Percentiles rank a stretch among this genome's conserved stretches.
phyloP scores from a whole-genome alignment of 768 basidiomycete genomes.

The Boletellus emodensis region DNA sequence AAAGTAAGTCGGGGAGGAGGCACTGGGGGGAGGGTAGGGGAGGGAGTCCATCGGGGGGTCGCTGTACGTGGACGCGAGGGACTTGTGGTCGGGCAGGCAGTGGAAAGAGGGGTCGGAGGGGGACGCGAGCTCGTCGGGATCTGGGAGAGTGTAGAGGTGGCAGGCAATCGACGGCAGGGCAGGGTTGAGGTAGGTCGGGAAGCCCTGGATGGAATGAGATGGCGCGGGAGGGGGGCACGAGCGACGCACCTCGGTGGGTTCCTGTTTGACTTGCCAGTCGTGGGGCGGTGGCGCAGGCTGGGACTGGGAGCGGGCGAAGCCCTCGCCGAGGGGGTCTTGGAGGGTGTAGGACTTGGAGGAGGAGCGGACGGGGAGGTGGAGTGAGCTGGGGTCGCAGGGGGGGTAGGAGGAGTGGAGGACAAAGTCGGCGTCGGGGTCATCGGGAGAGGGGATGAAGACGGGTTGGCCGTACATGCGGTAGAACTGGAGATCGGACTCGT shows the following conservation, averaged over 20 bases:
- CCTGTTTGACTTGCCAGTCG: constrained; percentile 27
- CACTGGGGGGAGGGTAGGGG: constrained; percentile 27
- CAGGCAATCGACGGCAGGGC: constrained; percentile 12
- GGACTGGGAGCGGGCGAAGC: neutral
- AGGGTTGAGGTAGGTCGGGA: constrained; percentile 6
- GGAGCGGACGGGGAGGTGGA: neutral
- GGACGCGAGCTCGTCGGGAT: constrained; percentile 10
- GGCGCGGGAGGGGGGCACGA: neutral
- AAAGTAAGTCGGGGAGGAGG: constrained; percentile 21
- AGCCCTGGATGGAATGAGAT: constrained; percentile 15
- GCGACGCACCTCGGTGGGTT: constrained; percentile 22
- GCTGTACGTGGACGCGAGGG: neutral
- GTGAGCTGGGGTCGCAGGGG: neutral
- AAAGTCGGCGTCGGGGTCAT: constrained; percentile 22
- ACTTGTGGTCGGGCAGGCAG: neutral
- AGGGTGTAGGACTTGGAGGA: constrained; percentile 29
- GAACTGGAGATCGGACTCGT: constrained; percentile 33
- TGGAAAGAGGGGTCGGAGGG: neutral
- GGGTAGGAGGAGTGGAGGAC: constrained; percentile 10
- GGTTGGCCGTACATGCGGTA: constrained; percentile 32
- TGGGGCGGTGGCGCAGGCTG: too few relatives aligned
- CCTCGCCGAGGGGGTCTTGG: constrained; percentile 25
- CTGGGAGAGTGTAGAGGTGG: constrained; percentile 13
- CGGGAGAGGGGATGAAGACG: constrained; percentile 26
- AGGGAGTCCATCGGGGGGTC: constrained; percentile 32